These are phyloP conservation scores for Trichoderma semiorbis DNA, from an alignment of 2,329 filamentous ascomycete species.

Conservation along the genomic window DNA sequence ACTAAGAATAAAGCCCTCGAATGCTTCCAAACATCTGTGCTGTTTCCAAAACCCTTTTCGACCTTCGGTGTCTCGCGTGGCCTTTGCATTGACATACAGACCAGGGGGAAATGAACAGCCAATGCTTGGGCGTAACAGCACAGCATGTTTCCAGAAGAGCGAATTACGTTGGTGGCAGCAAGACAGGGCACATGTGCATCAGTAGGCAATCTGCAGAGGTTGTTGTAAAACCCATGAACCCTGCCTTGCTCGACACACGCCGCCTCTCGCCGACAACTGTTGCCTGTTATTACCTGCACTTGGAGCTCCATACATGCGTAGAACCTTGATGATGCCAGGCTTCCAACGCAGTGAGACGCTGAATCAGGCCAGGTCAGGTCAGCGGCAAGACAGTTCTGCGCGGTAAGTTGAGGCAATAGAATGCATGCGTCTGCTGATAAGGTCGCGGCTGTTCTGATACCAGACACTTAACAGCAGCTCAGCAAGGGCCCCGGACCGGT, in stretches of 20 bases:
- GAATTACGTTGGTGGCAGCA: constrained; percentile 8
- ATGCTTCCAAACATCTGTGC: not conserved
- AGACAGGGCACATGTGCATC: constrained; percentile 8
- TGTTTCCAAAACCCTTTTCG: not conserved
- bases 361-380: not conserved
- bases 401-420: not conserved
- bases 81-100: constrained; percentile 9
- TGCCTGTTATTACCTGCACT: not conserved
- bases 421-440: not conserved
- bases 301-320: not conserved
- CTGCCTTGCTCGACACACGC: constrained; percentile 3
- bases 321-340: not conserved
- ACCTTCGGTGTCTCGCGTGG: constrained; percentile 16
- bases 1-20: not conserved
- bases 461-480: not conserved
- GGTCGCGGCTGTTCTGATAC: not conserved
- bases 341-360: not conserved
- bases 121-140: constrained; percentile 3
- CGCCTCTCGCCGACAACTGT: not conserved
- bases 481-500: not conserved
- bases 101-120: constrained; percentile 15
- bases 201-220: constrained; percentile 9
- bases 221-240: constrained; percentile 8
- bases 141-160: constrained; percentile 17
- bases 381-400: not conserved